phyloP scores from a whole-genome alignment of 139 green algal species.

The Chlamydomonas sphaeroides region DNA sequence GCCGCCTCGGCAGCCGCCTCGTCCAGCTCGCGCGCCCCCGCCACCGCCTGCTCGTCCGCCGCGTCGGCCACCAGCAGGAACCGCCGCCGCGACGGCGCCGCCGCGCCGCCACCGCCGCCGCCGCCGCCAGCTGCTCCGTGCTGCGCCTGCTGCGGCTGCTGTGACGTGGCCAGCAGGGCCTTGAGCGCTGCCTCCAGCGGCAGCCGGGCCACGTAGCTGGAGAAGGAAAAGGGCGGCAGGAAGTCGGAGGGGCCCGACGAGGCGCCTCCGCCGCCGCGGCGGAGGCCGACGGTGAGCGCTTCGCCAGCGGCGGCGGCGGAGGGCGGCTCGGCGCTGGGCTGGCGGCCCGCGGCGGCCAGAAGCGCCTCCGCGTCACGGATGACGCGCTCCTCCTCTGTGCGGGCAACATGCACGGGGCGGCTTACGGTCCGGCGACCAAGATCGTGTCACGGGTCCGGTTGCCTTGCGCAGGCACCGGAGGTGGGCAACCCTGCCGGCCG shows the following conservation, averaged over 20 bases:
- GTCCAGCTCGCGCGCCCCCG: not conserved
- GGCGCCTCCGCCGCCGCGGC: not conserved
- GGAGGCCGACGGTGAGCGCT: not conserved
- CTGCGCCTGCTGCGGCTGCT: not conserved
- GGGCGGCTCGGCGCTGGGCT: not conserved
- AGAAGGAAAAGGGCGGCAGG: slow-evolving; percentile 34
- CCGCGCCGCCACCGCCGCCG: not conserved
- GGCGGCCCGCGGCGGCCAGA: not conserved
- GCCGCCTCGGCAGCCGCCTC: not conserved
- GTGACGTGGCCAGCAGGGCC: not conserved
- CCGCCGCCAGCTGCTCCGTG: not conserved
- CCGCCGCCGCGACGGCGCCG: not conserved
- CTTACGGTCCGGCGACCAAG: too few relatives aligned
- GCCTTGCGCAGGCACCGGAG: too few relatives aligned
- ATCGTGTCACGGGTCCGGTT: too few relatives aligned
- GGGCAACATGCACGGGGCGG: too few relatives aligned
- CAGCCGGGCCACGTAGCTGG: slow-evolving; percentile 29
- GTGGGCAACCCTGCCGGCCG: too few relatives aligned
- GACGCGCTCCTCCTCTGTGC: slow-evolving; percentile 22
- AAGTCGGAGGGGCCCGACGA: not conserved
- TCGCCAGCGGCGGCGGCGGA: too few relatives aligned
- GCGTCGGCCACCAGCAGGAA: slow-evolving; percentile 18
- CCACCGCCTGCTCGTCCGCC: slow-evolving; percentile 25
- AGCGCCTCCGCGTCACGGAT: slow-evolving; percentile 13
- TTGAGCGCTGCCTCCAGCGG: slow-evolving; percentile 24